Base-by-base conservation (phyloP, 176 grass and related monocot species). In the Cymbopogon citratus region DNA sequence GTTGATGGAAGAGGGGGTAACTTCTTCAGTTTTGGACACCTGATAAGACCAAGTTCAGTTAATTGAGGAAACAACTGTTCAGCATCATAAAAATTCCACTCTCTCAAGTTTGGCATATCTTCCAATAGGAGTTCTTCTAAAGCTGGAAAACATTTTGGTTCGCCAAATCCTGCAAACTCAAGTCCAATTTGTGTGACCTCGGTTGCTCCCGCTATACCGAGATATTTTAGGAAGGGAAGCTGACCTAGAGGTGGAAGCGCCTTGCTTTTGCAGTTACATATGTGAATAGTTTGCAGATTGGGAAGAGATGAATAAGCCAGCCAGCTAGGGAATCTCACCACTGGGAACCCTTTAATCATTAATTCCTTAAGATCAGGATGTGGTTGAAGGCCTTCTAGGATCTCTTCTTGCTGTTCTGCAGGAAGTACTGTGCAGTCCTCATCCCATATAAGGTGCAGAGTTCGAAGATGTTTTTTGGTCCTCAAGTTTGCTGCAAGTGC, bases 361-460 rank as follows among this genome's bases (percentile, higher is more conserved):
- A 96, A 79, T 23, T 86, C 79, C 78, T 73, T 92, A 10, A 95
- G 75, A 63, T 88, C 82, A 4, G 31, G 31, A 84, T 88, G 90
- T 16, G 90, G 90, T 88, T 86, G 84, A 69, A 95, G 87, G 34
- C 78, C 80, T 88, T 92, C 79, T 77, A 95, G 82, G 44, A 95
- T 63, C 26, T 83, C 56, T 31, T 85, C 83, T 63, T 91, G 70
- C 23, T 92, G 70, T 23, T 46, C 67, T 45, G 71, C 54, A 87
- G 35, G 40, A 48, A 16, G 54, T 45, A 57, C 48, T 79, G 24
- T 25, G 35, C 66, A 63, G 44, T 83, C 39, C 1, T 81, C 84
- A 57, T 88, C 83, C 92, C 92, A 91, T 77, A 88, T 68, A 64
- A 94, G 75, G 63, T 87, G 77, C 54, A 94, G 14, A 71, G 41